Percentiles rank a stretch among this genome's conserved stretches.
Conservation (phyloP, 257 asterid species). For the Dorcoceras hygrometricum region DNA sequence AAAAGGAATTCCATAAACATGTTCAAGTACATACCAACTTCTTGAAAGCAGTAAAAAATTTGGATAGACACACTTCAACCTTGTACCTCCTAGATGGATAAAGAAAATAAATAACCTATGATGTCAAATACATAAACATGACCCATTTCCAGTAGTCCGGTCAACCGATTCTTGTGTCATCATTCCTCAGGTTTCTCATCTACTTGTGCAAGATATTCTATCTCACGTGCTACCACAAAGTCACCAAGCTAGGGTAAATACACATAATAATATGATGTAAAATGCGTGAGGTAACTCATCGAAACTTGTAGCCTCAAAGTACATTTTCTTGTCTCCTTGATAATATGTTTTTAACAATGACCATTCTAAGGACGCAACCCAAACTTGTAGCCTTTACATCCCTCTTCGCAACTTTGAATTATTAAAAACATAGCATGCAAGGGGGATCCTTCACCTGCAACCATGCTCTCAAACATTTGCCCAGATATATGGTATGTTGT, state of each 20-base stretch:
- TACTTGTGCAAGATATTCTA: not conserved
- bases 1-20: not conserved
- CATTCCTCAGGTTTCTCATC: not conserved
- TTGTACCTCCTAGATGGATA: not conserved
- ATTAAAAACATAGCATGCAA: not conserved
- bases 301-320: not conserved
- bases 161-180: not conserved
- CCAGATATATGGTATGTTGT: not conserved
- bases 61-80: not conserved
- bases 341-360: too few species aligned
- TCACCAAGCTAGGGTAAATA: not conserved
- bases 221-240: not conserved
- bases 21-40: not conserved
- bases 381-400: not conserved
- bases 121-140: not conserved
- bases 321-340: not conserved
- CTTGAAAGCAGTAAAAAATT: too few species aligned
- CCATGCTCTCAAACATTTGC: not conserved
- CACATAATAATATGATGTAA: not conserved
- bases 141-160: not conserved
- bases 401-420: not conserved
- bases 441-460: not conserved
- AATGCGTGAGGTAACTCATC: not conserved
- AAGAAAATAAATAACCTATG: not conserved
- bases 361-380: not conserved